Evolutionary conservation across 2,329 filamentous ascomycete genomes (phyloP), one percentile per base, ranked within the genome.

Genomic region (Colletotrichum sp.): DNA sequence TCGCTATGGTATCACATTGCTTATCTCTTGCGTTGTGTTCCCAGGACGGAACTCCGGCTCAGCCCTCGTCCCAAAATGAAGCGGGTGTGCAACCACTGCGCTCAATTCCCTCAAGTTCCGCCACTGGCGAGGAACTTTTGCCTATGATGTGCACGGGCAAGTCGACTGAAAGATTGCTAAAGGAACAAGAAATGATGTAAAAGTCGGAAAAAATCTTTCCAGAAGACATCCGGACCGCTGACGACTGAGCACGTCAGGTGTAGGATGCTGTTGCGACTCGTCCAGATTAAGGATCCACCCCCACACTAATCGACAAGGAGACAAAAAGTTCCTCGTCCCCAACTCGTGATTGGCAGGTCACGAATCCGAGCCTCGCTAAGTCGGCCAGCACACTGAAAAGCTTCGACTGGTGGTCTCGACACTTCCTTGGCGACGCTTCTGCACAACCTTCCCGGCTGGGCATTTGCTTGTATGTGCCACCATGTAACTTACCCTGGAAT

Each of bases 201-300:
- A 49, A 21, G 44, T 21, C 44, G 44, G 10, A 4, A 49, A 6
- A 49, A 7, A 21, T 12, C 44, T 49, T 12, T 4, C 6, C 44
- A 49, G 6, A 21, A 21, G 44, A 12, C 9, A 49, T 49, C n/a
- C 44, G 6, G 44, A 10, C 18, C n/a, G n/a, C 44, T 49, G 10
- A 44, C n/a, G 32, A 59, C 5, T 57, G 15, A 77, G 78, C 36
- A 78, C 75, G 65, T 77, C 77, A 67, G 63, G 69, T 12, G 59
- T 12, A 69, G 67, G 67, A 62, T 69, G 6, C 24, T 34, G 32
- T 59, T 34, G 67, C 68, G 57, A 55, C 60, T 34, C 52, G 18
- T 34, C 59, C 21, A n/a, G 5, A 52, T 65, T 52, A 13, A 44
- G 52, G 18, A 30, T 28, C 52, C 52, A 44, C 52, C 66, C 52